Evolutionary conservation across 805 yeast genomes (phyloP).

Genomic region (Metschnikowia proteae): DNA sequence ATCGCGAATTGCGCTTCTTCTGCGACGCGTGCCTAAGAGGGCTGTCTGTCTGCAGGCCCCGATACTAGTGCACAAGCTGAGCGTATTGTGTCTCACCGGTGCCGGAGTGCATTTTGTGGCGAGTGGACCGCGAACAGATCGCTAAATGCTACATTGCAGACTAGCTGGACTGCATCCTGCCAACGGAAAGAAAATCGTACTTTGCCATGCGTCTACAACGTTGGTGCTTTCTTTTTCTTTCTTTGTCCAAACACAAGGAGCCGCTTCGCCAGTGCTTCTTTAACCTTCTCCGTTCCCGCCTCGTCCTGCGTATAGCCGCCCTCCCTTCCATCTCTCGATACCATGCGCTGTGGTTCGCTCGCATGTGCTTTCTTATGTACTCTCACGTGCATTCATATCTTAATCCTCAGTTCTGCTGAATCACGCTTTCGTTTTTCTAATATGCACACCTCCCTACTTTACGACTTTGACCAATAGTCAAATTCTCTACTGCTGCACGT

Average conservation of each 20-base stretch:
- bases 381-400: not conserved
- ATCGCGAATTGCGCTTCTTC: not conserved
- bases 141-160: not conserved
- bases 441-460: too few species aligned
- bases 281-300: not conserved
- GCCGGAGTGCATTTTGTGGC: not conserved
- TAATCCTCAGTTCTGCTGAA: too few species aligned
- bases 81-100: not conserved
- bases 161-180: not conserved
- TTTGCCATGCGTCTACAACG: not conserved
- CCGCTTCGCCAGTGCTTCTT: too few species aligned
- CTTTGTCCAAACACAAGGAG: too few species aligned
- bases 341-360: not conserved
- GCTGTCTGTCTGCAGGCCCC: too few species aligned
- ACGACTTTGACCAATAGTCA: too few species aligned
- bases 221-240: not conserved
- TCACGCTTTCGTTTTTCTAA: too few species aligned
- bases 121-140: not conserved
- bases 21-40: not conserved
- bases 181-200: not conserved
- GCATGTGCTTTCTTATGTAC: not conserved
- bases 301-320: not conserved
- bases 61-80: too few species aligned
- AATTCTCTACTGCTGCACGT: too few species aligned
- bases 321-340: not conserved